A percentile compares a stretch with the other conserved stretches of the same genome.
Conservation (phyloP, 495 filamentous ascomycete genomes). For the Beverwykella pulmonaria region DNA sequence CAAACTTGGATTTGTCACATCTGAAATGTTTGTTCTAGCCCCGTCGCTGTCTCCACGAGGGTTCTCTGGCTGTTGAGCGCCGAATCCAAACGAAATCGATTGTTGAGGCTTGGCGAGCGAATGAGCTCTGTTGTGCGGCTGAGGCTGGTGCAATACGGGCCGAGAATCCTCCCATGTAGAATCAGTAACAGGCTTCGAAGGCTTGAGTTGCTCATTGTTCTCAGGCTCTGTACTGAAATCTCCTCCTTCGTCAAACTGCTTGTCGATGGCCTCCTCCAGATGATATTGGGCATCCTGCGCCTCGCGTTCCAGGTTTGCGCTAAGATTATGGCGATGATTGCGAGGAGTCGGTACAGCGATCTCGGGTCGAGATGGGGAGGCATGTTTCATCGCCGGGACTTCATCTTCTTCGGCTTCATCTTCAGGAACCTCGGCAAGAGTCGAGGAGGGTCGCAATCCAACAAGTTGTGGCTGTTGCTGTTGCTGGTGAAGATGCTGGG, state of each 20-base stretch:
- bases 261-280: slow-evolving; percentile 70
- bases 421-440: slow-evolving; percentile 56
- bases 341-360: slow-evolving; percentile 69
- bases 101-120: slow-evolving; percentile 36
- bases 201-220: slow-evolving; percentile 28
- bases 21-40: slow-evolving; percentile 35
- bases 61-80: slow-evolving; percentile 22
- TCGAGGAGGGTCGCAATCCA: slow-evolving; percentile 52
- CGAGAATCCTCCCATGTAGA: slow-evolving; percentile 49
- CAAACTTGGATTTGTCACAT: slow-evolving; percentile 38
- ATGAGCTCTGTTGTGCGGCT: slow-evolving; percentile 60
- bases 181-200: slow-evolving; percentile 35
- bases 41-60: slow-evolving; percentile 33
- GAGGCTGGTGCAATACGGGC: slow-evolving; percentile 59
- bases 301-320: slow-evolving; percentile 77
- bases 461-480: slow-evolving; percentile 50
- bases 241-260: slow-evolving; percentile 67
- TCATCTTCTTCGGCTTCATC: slow-evolving; percentile 57
- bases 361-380: slow-evolving; percentile 53
- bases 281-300: slow-evolving; percentile 86
- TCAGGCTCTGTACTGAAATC: slow-evolving; percentile 48
- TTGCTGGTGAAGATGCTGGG: slow-evolving; percentile 44
- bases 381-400: slow-evolving; percentile 28
- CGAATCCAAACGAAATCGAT: slow-evolving; percentile 27
- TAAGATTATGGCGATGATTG: slow-evolving; percentile 66